Conservation (phyloP, 129 eudicot species). For the Erigeron canadensis region DNA sequence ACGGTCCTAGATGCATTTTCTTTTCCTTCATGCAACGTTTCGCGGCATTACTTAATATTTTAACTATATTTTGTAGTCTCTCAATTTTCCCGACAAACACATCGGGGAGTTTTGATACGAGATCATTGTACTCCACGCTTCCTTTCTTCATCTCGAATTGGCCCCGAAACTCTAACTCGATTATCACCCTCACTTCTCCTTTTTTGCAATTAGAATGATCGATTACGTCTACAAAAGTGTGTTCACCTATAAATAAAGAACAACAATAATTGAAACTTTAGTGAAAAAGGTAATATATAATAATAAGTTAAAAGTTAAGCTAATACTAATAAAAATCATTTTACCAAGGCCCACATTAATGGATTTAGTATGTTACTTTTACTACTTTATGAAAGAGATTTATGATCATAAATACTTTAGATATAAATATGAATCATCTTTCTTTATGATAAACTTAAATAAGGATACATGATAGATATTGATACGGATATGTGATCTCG, state of each 20-base stretch:
- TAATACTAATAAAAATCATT: not conserved
- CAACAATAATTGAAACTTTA: not conserved
- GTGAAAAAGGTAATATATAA: not conserved
- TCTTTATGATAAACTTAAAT: too few relatives aligned
- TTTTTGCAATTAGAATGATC: conserved; percentile 57
- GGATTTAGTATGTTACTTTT: not conserved
- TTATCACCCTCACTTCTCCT: conserved; percentile 57
- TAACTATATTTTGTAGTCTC: conserved; percentile 47
- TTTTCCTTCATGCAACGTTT: conserved; percentile 86
- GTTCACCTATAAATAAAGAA: conserved; percentile 56
- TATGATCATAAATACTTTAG: too few relatives aligned
- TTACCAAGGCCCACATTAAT: not conserved
- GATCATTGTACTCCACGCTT: conserved; percentile 60
- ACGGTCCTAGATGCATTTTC: conserved; percentile 91
- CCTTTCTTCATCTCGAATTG: conserved; percentile 89
- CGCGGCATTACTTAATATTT: conserved; percentile 63
- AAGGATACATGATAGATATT: not conserved
- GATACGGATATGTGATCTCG: not conserved
- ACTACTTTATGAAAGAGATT: not conserved
- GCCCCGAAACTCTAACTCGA: conserved; percentile 70
- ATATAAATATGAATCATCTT: too few relatives aligned
- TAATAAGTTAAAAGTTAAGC: too few relatives aligned
- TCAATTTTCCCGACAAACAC: conserved; percentile 74
- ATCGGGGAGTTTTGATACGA: conserved; percentile 59
- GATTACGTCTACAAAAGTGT: conserved; percentile 67